Base-by-base conservation (phyloP, 345 rosid genomes). In the Boechera retrofracta region DNA sequence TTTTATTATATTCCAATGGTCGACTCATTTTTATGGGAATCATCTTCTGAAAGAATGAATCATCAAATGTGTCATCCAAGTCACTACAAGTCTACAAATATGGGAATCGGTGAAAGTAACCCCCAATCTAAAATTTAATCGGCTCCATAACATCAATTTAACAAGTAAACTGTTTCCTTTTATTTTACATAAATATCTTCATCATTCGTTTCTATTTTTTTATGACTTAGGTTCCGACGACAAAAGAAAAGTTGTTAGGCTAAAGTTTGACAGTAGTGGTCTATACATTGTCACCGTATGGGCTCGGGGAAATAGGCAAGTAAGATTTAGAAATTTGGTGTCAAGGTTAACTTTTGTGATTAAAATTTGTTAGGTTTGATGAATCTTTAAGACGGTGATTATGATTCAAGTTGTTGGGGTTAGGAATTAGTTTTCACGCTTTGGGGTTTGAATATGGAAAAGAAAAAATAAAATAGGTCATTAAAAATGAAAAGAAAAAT, bases 41-140 rank as follows among this genome's bases (percentile, higher is more conserved):
- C 12, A 7, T 71, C 41, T 48, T 32, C 2, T 35, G 26, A 35
- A 13, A 33, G 35, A 32, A 47, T 48, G 47, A 71, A 72, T 69
- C 54, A 56, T 31, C 32, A 18, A 31, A 60, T 44, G 41, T 60
- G 28, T 57, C 55, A 70, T 70, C 64, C n/a, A 21, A 5, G 41
- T 32, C 74, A 57, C 16, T 31, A 1, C 32, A 54, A 38, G 38
- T 51, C 16, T 31, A 1, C 32, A 54, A 38, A 28, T 51, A 39
- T 47, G 21, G 52, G 24, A 47, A 47, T 47, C 21, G 21, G 9
- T 47, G 52, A 47, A 47, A 47, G 21, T 47, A n/a, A 4, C 13
- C 15, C 52, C 52, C 8, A 42, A 11, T 45, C 5, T 45, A 1
- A 13, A 13, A 4, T 13, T 45, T 13, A 13, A 13, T 45, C 2